Percentiles rank a stretch among this genome's conserved stretches.
Conservation (phyloP, 495 filamentous ascomycete genomes). For the Aspergillus panamensis region DNA sequence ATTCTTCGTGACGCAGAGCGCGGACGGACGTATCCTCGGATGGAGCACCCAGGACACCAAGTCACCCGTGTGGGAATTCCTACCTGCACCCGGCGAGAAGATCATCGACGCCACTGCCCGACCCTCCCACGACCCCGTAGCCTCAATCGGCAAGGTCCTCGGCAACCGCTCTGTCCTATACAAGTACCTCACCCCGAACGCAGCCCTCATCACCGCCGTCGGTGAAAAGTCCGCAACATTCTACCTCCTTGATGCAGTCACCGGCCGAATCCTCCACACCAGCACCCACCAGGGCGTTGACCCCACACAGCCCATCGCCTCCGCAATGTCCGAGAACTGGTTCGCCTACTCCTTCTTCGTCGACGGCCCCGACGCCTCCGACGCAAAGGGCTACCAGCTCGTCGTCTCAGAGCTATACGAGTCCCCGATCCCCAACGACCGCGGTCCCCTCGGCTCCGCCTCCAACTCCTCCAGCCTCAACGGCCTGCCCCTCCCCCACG, state of each 20-base stretch:
- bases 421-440: constrained; percentile 75
- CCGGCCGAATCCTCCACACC: constrained; percentile 72
- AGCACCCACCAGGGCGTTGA: constrained; percentile 71
- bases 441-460: constrained; percentile 67
- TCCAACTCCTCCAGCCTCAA: constrained; percentile 70
- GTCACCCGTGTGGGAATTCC: constrained; percentile 69
- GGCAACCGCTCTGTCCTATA: constrained; percentile 90
- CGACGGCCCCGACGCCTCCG: constrained; percentile 48
- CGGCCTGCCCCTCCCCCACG: constrained; percentile 60
- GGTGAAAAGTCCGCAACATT: constrained; percentile 60
- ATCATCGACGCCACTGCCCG: constrained; percentile 64
- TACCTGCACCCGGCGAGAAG: constrained; percentile 60
- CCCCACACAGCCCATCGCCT: constrained; percentile 66
- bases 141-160: constrained; percentile 91
- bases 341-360: constrained; percentile 85
- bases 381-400: constrained; percentile 81
- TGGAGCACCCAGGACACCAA: constrained; percentile 46
- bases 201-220: constrained; percentile 71
- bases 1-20: constrained; percentile 59
- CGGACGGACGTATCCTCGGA: constrained; percentile 60
- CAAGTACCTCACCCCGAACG: constrained; percentile 93
- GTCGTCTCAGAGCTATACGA: constrained; percentile 88
- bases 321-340: constrained; percentile 89
- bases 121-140: constrained; percentile 77
- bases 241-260: constrained; percentile 83